Conservation (phyloP, 805 yeast genomes). For the Candida koratica region DNA sequence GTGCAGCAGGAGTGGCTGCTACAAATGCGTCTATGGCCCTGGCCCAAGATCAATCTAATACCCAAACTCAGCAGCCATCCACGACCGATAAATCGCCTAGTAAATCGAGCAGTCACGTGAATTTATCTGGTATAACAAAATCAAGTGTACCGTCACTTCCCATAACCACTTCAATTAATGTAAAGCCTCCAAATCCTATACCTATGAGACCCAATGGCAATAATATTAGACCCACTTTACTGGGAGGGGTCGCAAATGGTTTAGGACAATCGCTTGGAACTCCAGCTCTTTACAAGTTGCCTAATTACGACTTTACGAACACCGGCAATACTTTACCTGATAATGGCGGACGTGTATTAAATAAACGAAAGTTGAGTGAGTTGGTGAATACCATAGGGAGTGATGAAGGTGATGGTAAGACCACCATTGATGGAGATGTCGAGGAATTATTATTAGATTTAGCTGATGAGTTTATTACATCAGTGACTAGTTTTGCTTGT, state of each 20-base stretch:
- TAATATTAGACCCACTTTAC: slow-evolving; percentile 64
- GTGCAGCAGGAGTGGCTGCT: slow-evolving; percentile 13
- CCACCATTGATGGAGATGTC: slow-evolving; percentile 90
- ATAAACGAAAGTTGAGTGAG: slow-evolving; percentile 86
- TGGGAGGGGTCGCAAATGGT: slow-evolving; percentile 78
- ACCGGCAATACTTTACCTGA: slow-evolving; percentile 34
- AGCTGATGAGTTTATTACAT: slow-evolving; percentile 92
- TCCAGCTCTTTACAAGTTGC: slow-evolving; percentile 71
- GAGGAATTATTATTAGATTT: slow-evolving; percentile 86
- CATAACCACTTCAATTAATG: slow-evolving; percentile 64
- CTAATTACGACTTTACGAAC: slow-evolving; percentile 65
- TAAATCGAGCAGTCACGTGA: slow-evolving; percentile 17
- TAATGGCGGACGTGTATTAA: slow-evolving; percentile 75
- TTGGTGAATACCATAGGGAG: slow-evolving; percentile 77
- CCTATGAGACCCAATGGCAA: slow-evolving; percentile 52
- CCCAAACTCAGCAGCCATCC: slow-evolving; percentile 1
- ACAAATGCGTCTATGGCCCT: slow-evolving; percentile 8
- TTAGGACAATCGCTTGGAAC: slow-evolving; percentile 62
- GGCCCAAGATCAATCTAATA: slow-evolving; percentile 4
- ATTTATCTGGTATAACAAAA: slow-evolving; percentile 41
- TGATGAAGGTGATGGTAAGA: slow-evolving; percentile 88
- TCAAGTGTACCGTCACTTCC: slow-evolving; percentile 64
- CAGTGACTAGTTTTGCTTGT: slow-evolving; percentile 91
- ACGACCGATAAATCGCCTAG: slow-evolving; percentile 16
- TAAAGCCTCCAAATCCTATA: slow-evolving; percentile 63